Conservation (phyloP, 768 basidiomycete species). For the Hericium coralloides region DNA sequence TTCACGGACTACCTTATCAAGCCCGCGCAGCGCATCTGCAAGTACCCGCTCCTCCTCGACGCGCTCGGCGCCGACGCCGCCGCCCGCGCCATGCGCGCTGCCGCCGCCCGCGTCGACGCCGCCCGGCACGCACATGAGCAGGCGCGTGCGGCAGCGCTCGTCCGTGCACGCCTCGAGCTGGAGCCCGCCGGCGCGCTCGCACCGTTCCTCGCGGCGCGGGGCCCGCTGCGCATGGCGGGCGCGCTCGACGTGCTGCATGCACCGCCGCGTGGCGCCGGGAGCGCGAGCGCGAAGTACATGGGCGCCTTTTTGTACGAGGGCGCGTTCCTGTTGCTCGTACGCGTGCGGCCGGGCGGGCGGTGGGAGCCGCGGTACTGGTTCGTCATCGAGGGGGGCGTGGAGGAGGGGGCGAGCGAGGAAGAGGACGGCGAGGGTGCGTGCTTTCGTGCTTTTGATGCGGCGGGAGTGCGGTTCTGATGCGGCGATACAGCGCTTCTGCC, state of each 20-base stretch:
- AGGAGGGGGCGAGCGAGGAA: constrained; percentile 50
- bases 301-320: constrained; percentile 85
- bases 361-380: constrained; percentile 93
- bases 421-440: constrained; percentile 68
- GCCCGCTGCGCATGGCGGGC: constrained; percentile 72
- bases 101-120: constrained; percentile 12
- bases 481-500: constrained; percentile 57
- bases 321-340: constrained; percentile 81
- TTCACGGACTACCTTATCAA: constrained; percentile 92
- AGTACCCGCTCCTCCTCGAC: constrained; percentile 84
- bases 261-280: constrained; percentile 24
- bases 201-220: constrained; percentile 66
- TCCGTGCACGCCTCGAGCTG: constrained; percentile 25
- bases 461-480: background rate
- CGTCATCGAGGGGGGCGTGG: constrained; percentile 59
- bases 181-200: constrained; percentile 37
- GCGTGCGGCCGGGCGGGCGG: constrained; percentile 66
- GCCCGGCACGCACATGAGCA: constrained; percentile 8
- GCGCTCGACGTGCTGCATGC: constrained; percentile 83
- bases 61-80: constrained; percentile 34
- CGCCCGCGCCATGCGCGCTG: constrained; percentile 6
- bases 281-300: constrained; percentile 61
- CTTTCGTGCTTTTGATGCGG: constrained; percentile 1
- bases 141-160: constrained; percentile 9
- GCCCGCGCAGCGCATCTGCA: constrained; percentile 94